Evolutionary conservation across 2,329 filamentous ascomycete species (phyloP).

Genomic region (Neofusicoccum sp.): DNA sequence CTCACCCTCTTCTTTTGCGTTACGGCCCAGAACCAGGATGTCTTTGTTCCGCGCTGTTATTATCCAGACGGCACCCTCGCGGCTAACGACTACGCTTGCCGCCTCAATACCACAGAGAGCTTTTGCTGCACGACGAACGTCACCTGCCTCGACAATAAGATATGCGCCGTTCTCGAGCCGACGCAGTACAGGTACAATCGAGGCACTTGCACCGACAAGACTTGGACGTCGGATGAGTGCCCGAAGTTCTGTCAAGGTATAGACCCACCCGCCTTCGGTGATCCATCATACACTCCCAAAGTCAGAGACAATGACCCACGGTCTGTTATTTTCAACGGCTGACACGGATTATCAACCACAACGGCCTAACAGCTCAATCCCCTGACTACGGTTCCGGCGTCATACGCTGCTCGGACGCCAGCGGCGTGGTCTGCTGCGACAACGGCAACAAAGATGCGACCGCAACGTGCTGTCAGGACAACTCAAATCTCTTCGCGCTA

Average conservation of each 20-base stretch:
- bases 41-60: conserved; percentile 12
- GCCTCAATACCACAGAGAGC: conserved; percentile 5
- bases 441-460: conserved; percentile 3
- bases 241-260: conserved; percentile 15
- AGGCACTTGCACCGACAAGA: conserved; percentile 19
- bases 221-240: conserved; percentile 10
- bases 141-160: conserved; percentile 16
- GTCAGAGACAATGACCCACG: no score
- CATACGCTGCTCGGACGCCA: neutral
- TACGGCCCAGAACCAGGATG: neutral
- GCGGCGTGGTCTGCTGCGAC: conserved; percentile 11
- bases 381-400: conserved; percentile 6
- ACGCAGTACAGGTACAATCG: conserved; percentile 14
- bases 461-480: conserved; percentile 9
- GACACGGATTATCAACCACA: neutral
- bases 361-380: neutral
- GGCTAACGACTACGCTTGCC: conserved; percentile 16
- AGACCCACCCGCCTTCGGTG: no score
- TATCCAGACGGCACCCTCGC: conserved; percentile 16
- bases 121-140: conserved; percentile 17
- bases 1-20: neutral
- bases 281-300: no score
- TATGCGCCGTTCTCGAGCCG: conserved; percentile 1
- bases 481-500: neutral
- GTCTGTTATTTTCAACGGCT: neutral